These are phyloP conservation scores for Warburgia ugandensis DNA, from an alignment of 164 flowering plant genomes.

Conservation along the genomic window DNA sequence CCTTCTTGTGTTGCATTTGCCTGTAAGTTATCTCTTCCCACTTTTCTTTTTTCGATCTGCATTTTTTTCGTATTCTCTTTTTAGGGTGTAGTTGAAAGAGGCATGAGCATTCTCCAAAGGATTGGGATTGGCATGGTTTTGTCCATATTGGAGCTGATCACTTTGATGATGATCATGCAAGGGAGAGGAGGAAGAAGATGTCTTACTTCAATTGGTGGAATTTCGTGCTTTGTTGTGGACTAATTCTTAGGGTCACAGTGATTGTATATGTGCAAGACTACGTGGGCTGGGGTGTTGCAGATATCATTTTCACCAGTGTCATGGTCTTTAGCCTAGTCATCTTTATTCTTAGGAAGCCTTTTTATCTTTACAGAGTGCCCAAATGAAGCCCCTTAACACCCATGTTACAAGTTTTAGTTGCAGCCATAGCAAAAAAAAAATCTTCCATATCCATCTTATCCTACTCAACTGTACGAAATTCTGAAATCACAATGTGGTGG, in stretches of 20 bases:
- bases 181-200: conserved; percentile 71
- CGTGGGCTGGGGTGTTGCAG: conserved; percentile 70
- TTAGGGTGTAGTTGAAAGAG: too few species aligned
- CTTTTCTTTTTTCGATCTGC: too few species aligned
- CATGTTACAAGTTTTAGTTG: conserved; percentile 66
- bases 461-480: conserved; percentile 45
- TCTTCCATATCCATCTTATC: conserved; percentile 45
- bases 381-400: conserved; percentile 83
- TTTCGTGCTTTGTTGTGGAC: conserved; percentile 59
- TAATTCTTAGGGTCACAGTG: conserved; percentile 67
- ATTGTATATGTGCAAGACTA: conserved; percentile 75
- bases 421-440: conserved; percentile 72
- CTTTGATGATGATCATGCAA: conserved; percentile 65
- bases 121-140: too few species aligned
- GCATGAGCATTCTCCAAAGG: too few species aligned
- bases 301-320: conserved; percentile 36
- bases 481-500: conserved; percentile 24
- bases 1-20: too few species aligned
- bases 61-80: too few species aligned
- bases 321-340: conserved; percentile 53
- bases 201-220: conserved; percentile 98
- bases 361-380: conserved; percentile 54
- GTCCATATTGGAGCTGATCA: conserved; percentile 99
- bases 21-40: too few species aligned
- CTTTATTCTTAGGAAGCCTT: conserved; percentile 49